phyloP scores from a whole-genome alignment of 2,329 filamentous ascomycete species.

The Colletotrichum falcatum region DNA sequence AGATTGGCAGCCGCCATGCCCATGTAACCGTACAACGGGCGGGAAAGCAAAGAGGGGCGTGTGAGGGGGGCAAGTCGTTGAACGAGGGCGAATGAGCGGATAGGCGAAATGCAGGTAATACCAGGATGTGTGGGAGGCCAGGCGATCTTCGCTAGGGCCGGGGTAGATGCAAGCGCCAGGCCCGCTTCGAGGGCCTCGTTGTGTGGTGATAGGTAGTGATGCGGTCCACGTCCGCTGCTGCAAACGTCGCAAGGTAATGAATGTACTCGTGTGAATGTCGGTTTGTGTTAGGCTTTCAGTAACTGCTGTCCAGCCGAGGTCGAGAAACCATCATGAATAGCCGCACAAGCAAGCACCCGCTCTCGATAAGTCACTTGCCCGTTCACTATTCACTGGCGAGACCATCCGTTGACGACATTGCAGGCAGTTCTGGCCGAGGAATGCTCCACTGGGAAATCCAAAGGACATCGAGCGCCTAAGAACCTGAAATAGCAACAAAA shows the following conservation, averaged over 20 bases:
- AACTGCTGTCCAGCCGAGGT: background rate
- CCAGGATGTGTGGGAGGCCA: constrained; percentile 12
- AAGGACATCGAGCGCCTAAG: constrained; percentile 13
- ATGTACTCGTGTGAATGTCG: background rate
- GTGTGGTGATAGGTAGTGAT: constrained; percentile 8
- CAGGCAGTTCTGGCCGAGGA: background rate
- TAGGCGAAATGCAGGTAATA: constrained; percentile 34
- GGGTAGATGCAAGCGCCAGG: constrained; percentile 41
- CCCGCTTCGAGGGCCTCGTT: constrained; percentile 25
- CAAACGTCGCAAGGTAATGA: background rate
- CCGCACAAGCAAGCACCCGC: background rate
- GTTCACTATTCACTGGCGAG: background rate
- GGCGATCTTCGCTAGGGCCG: constrained; percentile 35
- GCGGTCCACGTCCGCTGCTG: background rate
- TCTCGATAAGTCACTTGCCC: background rate
- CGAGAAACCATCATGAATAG: background rate
- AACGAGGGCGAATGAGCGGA: constrained; percentile 32
- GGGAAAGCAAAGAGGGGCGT: constrained; percentile 1
- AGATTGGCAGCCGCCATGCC: constrained; percentile 37
- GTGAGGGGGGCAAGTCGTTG: constrained; percentile 4
- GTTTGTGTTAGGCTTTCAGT: background rate
- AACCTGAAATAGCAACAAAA: constrained; percentile 30
- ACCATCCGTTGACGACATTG: background rate
- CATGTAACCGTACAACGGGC: constrained; percentile 30
- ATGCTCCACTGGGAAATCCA: background rate